Evolutionary conservation across 1,284 basidiomycete species (phyloP).

Genomic region (Rhizoctonia solani): DNA sequence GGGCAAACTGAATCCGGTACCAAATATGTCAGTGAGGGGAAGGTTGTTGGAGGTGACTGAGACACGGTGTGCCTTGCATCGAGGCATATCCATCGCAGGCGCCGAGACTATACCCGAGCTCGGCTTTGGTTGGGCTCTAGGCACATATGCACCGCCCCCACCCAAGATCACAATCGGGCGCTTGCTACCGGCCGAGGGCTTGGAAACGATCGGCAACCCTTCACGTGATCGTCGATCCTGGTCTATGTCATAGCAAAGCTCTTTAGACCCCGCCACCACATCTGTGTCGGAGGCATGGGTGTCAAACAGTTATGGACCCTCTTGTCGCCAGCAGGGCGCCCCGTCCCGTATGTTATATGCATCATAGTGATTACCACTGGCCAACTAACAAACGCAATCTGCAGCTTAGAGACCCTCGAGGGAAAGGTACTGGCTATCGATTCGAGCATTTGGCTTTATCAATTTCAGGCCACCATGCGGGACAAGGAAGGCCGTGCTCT

Average conservation of each 20-base stretch:
- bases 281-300: constrained; percentile 64
- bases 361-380: neutral
- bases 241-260: no score
- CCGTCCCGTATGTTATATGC: constrained; percentile 68
- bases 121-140: no score
- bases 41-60: no score
- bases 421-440: constrained; percentile 94
- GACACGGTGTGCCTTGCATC: no score
- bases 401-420: constrained; percentile 86
- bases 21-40: neutral
- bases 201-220: no score
- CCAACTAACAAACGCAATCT: constrained; percentile 14
- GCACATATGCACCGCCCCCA: no score
- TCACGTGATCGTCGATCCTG: no score
- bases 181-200: no score
- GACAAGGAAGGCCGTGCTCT: constrained; percentile 93
- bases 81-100: no score
- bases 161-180: no score
- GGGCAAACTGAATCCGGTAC: no score
- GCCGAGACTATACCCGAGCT: no score
- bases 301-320: constrained; percentile 94
- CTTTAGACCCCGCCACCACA: constrained; percentile 2
- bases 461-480: constrained; percentile 98
- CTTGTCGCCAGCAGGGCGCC: constrained; percentile 85
- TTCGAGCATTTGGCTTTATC: constrained; percentile 99